Evolutionary conservation across 768 basidiomycete genomes (phyloP).

Genomic region (Phylloporus sp.): DNA sequence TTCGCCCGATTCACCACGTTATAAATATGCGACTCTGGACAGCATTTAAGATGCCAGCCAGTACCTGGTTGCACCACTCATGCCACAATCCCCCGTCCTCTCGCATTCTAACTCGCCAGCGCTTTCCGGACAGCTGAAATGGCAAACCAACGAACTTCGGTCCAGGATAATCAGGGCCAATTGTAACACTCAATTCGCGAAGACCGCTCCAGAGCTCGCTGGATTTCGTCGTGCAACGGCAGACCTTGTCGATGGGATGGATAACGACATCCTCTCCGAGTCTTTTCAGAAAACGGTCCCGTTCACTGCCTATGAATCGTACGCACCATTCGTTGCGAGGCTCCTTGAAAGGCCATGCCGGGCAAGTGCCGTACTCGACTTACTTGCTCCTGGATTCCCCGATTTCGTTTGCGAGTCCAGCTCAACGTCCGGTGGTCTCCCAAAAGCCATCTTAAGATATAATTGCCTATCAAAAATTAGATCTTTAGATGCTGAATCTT

Average conservation of each 20-base stretch:
- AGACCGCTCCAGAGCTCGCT: not conserved
- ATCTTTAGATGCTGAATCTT: not conserved
- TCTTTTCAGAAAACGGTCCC: constrained; percentile 9
- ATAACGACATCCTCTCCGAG: not conserved
- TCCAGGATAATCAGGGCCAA: not conserved
- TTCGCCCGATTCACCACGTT: no score
- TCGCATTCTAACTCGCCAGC: not conserved
- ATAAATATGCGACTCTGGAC: no score
- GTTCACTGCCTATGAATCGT: constrained; percentile 13
- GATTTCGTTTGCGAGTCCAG: constrained; percentile 12
- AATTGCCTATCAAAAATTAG: not conserved
- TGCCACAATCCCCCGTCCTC: no score
- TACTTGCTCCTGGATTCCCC: constrained; percentile 17
- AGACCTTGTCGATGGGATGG: not conserved
- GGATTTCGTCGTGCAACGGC: not conserved
- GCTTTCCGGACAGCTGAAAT: not conserved
- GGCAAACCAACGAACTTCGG: not conserved
- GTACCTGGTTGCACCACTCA: no score
- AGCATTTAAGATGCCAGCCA: no score
- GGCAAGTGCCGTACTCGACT: not conserved
- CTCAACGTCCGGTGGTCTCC: constrained; percentile 11
- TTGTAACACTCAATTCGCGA: no score
- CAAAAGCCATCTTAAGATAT: constrained; percentile 14
- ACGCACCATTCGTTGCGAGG: constrained; percentile 7
- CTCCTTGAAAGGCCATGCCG: constrained; percentile 2